Evolutionary conservation across 164 flowering plant genomes (phyloP), one percentile per base, ranked within the genome.

Genomic region (Saururus chinensis): DNA sequence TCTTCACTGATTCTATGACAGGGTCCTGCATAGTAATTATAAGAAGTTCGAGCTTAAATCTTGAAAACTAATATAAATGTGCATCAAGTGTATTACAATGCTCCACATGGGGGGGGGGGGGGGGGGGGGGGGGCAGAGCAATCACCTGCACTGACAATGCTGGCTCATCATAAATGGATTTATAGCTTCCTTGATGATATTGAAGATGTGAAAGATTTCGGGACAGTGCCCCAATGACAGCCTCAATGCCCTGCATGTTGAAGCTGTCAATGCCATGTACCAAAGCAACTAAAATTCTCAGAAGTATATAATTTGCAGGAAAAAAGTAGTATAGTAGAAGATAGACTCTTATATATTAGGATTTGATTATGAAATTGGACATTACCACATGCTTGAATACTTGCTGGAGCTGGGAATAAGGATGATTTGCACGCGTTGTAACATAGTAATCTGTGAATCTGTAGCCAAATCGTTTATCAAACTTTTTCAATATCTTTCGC

Each of bases 341-440:
- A 30, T 30, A 30, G 37, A 2, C 37, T 30, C 2, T 30, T n/a
- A n/a, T n/a, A n/a, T n/a, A n/a, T n/a, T n/a, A n/a, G n/a, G n/a
- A n/a, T n/a, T n/a, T n/a, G n/a, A n/a, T n/a, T n/a, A n/a, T n/a
- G n/a, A 30, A 2, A 35, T 42, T 53, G 23, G 22, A 35, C 25
- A 53, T 62, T 80, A 82, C 86, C 86, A 82, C 86, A 64, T 82
- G 86, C 75, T 76, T 82, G 75, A 87, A 82, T 53, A 86, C 83
- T 78, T 88, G 92, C 56, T 70, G 79, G 12, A 86, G 78, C 75
- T 80, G 87, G 12, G 92, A 86, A 63, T 86, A 86, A 49, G 96
- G 89, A 74, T 86, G 96, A 72, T 84, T 80, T 41, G 92, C 77
- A 64, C 92, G 92, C 68, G 90, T 84, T 62, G 77, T 83, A 62